These are phyloP conservation scores for Colletotrichum paranaense DNA, from an alignment of 2,329 filamentous ascomycete species.

Conservation along the genomic window DNA sequence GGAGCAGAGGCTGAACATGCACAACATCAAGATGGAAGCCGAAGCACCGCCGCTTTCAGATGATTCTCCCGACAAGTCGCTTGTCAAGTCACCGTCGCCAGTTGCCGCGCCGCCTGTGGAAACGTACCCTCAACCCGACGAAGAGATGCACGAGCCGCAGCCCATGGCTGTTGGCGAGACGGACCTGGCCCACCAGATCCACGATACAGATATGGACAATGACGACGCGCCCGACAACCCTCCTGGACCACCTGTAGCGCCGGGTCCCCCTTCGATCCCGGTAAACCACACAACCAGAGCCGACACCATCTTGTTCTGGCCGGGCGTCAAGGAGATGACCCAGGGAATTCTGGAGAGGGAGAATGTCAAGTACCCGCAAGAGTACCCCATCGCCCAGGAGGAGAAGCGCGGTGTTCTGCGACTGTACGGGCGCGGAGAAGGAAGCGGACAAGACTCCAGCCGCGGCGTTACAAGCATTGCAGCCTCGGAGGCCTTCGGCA, in stretches of 20 bases:
- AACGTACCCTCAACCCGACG: not conserved
- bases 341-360: conserved; percentile 58
- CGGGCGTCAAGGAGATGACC: conserved; percentile 74
- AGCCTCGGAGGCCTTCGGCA: conserved; percentile 47
- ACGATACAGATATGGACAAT: conserved; percentile 58
- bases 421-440: conserved; percentile 84
- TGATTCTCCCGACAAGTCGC: conserved; percentile 11
- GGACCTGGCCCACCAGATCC: conserved; percentile 40
- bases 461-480: not conserved
- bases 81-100: conserved; percentile 3
- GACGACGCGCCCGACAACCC: conserved; percentile 51
- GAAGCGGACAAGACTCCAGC: conserved; percentile 64
- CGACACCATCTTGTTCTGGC: conserved; percentile 81
- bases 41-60: conserved; percentile 4
- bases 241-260: conserved; percentile 61
- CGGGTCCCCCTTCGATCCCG: conserved; percentile 77
- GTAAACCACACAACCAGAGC: conserved; percentile 92
- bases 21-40: conserved; percentile 32
- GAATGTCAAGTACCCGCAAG: conserved; percentile 67
- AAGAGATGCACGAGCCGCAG: conserved; percentile 33
- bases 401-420: conserved; percentile 79
- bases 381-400: conserved; percentile 83
- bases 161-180: conserved; percentile 42
- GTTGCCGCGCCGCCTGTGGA: not conserved
- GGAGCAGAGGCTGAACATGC: not conserved